Percentiles rank a stretch among this genome's conserved stretches.
Conservation (phyloP, 1,284 basidiomycete species). For the Somion occarium region DNA sequence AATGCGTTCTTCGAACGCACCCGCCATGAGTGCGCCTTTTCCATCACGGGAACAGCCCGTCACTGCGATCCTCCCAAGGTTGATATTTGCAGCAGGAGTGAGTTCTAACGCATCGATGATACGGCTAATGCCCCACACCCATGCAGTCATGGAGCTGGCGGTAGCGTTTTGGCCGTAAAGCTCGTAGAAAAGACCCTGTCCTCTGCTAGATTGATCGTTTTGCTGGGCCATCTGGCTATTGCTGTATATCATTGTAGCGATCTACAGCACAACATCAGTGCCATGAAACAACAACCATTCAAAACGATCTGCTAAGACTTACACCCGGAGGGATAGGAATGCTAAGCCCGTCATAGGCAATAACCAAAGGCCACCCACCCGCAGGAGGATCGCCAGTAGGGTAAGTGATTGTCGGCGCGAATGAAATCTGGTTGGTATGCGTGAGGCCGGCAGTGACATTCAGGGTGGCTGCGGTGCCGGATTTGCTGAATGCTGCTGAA, state of each 20-base stretch:
- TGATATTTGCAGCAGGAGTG: constrained; percentile 39
- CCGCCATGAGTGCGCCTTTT: constrained; percentile 51
- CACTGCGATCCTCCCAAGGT: constrained; percentile 42
- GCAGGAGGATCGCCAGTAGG: constrained; percentile 38
- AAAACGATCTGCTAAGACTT: constrained; percentile 8
- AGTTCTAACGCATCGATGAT: constrained; percentile 50
- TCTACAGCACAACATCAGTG: constrained; percentile 18
- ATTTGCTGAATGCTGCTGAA: constrained; percentile 33
- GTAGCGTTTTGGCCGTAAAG: constrained; percentile 41
- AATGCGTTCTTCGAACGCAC: constrained; percentile 49
- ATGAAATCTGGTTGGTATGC: too few relatives aligned
- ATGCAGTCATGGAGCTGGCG: constrained; percentile 47
- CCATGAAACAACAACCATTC: not conserved
- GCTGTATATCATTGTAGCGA: constrained; percentile 45
- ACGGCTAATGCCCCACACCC: constrained; percentile 43
- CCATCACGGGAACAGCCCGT: constrained; percentile 54
- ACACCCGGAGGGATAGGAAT: constrained; percentile 43
- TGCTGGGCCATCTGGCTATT: constrained; percentile 47
- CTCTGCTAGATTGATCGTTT: constrained; percentile 37
- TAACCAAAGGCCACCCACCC: constrained; percentile 42
- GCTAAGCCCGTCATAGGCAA: constrained; percentile 44
- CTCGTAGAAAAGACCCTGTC: constrained; percentile 48
- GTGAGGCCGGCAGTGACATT: constrained; percentile 38
- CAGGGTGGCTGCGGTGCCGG: constrained; percentile 36
- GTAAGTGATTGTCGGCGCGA: constrained; percentile 37